Base-by-base conservation (phyloP, 2,329 filamentous ascomycete species). In the Cadophora luteo-olivacea region DNA sequence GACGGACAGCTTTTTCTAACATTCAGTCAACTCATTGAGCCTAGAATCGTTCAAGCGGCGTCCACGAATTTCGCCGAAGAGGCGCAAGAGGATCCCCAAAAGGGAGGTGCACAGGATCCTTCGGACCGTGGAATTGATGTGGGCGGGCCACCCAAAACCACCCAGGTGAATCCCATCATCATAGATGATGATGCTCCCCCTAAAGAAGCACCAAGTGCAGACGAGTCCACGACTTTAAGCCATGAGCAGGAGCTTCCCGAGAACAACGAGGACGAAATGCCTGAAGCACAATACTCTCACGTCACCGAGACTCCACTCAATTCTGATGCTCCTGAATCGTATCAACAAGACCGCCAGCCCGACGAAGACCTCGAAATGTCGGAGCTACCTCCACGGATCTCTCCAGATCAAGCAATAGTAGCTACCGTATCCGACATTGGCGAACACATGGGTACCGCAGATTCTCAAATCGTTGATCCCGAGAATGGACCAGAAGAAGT, bases 11-110 rank as follows among this genome's bases (percentile, higher is more conserved):
- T 89, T n/a, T 83, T 83, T 7, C 68, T 94, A 36, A 74, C 78
- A 0, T 90, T 91, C 79, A 77, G 78, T 2, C 89, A 92, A 25
- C 82, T 96, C 76, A 84, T 88, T 48, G 89, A 93, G 49, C 86
- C 91, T 0, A 90, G 89, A 73, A 81, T 95, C 69, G 78, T 93
- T 19, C 85, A 83, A 66, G 78, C 81, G 69, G 79, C 71, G 60
- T 72, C 79, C 16, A 12, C 8, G 5, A 25, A 22, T 22, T 14
- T 19, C 7, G 29, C 6, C 25, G 5, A 33, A 19, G 58, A 58
- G 29, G 19, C 4, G n/a, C 22, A 24, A 24, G 25, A 49, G 19
- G 54, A 25, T 11, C n/a, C 19, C 7, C 9, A 4, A 6, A 24
- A 11, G 68, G 72, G 71, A 70, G 76, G 77, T 70, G 45, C 69